phyloP scores from a whole-genome alignment of 2,329 filamentous ascomycete genomes.

The Trichoderma sp. region DNA sequence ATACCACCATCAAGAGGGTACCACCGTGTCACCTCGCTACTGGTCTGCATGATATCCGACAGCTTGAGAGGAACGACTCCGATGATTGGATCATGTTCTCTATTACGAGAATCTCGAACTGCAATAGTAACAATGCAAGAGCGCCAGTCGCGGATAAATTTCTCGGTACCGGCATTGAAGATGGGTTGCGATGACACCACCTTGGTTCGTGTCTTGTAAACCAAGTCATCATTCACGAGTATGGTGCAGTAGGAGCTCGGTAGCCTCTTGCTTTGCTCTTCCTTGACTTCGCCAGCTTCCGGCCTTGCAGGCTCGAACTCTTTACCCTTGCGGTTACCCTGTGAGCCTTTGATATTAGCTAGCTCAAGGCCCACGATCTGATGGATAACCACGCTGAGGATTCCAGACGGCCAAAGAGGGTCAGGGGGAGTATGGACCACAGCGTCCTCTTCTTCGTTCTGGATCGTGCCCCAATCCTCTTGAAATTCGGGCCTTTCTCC shows the following conservation, averaged over 20 bases:
- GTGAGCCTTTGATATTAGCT: conserved; percentile 82
- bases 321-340: conserved; percentile 74
- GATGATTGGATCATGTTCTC: conserved; percentile 91
- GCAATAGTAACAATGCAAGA: conserved; percentile 82
- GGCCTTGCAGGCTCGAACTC: conserved; percentile 87
- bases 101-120: conserved; percentile 82
- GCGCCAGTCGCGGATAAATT: conserved; percentile 90
- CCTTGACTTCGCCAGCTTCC: conserved; percentile 76
- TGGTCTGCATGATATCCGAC: conserved; percentile 81
- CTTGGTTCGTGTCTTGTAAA: conserved; percentile 93
- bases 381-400: conserved; percentile 82
- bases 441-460: conserved; percentile 71
- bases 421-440: conserved; percentile 89
- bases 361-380: conserved; percentile 94
- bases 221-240: conserved; percentile 78
- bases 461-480: conserved; percentile 75
- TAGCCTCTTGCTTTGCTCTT: conserved; percentile 74
- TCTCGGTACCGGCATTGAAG: conserved; percentile 93
- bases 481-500: conserved; percentile 74
- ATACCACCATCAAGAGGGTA: conserved; percentile 96
- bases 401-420: conserved; percentile 90
- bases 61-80: conserved; percentile 87
- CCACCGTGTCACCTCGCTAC: conserved; percentile 84
- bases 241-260: conserved; percentile 96
- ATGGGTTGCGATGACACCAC: conserved; percentile 92